Base-by-base conservation (phyloP, 2,329 filamentous ascomycete species). In the Periconia sp. region DNA sequence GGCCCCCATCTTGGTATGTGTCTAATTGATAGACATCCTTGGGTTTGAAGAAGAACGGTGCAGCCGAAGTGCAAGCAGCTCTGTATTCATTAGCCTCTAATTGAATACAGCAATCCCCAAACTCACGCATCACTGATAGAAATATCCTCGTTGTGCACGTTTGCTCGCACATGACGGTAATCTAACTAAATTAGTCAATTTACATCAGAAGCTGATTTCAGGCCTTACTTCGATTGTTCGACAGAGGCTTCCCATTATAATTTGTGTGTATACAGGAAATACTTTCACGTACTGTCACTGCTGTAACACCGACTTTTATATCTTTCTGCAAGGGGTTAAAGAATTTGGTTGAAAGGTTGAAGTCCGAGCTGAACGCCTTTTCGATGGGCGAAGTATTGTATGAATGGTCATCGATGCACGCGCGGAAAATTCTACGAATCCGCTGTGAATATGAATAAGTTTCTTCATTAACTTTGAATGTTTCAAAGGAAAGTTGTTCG, bases 1-100 rank as follows among this genome's bases (percentile, higher is more conserved):
- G 53, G 2, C 64, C 65, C 19, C 68, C 62, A 50, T 69, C 66
- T 53, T 70, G 60, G 46, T 60, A 71, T 1, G 57, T 66, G 15
- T 63, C 60, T 8, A 67, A 50, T 33, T 63, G 53, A 23, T 55
- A 41, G 1, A 70, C 47, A 9, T 58, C 49, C 31, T 61, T 62
- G 10, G 63, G 55, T 48, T 61, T 64, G 51, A 69, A 69, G 41
- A 62, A 65, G 56, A 59, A 68, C 14, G 63, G 65, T 19, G 65
- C 66, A 3, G 67, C 65, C 5, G 66, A 69, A 6, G 64, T 70
- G 37, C 52, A 65, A 15, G 50, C 52, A 9, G 66, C 64, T n/a
- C 67, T 70, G 31, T 33, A 33, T 37, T 15, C 35, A 17, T 56
- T 43, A 54, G 47, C 18, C 45, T 7, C 31, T 8, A 13, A 47